Percentiles rank a stretch among this genome's conserved stretches.
Evolutionary conservation across 1,284 basidiomycete species (phyloP).

Genomic region (Amylostereum chailletii): DNA sequence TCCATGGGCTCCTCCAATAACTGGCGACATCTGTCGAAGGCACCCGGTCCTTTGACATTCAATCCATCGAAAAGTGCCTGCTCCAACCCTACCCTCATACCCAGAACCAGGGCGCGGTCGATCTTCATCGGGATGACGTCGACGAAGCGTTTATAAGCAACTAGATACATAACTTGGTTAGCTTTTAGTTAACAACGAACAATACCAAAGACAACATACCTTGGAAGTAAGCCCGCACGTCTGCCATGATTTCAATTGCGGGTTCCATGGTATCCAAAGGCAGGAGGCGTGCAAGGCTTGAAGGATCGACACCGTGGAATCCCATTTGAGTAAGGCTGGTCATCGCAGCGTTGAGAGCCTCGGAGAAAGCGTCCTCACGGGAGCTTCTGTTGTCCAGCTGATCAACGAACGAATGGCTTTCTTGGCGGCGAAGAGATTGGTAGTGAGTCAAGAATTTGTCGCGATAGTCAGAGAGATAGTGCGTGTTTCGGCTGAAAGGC

Average conservation of each 20-base stretch:
- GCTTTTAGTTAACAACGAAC: not conserved
- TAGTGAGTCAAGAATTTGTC: conserved; percentile 22
- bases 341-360: conserved; percentile 20
- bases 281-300: conserved; percentile 44
- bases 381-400: not conserved
- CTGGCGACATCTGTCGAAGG: conserved; percentile 38
- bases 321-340: conserved; percentile 36
- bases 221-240: conserved; percentile 68
- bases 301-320: conserved; percentile 27
- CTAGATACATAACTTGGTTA: conserved; percentile 22
- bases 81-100: conserved; percentile 30
- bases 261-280: conserved; percentile 44
- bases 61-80: conserved; percentile 35
- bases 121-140: conserved; percentile 59
- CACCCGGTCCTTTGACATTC: conserved; percentile 36
- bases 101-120: conserved; percentile 50
- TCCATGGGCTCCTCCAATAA: conserved; percentile 46
- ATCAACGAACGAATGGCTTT: conserved; percentile 7
- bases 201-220: conserved; percentile 25
- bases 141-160: conserved; percentile 59
- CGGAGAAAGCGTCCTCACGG: conserved; percentile 10
- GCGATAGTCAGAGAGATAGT: conserved; percentile 22
- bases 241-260: conserved; percentile 58
- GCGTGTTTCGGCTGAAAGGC: conserved; percentile 25
- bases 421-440: conserved; percentile 13